A percentile compares a stretch with the other conserved stretches of the same genome.
Conservation (phyloP, 805 yeast genomes). For the Maudiozyma bulderi region DNA sequence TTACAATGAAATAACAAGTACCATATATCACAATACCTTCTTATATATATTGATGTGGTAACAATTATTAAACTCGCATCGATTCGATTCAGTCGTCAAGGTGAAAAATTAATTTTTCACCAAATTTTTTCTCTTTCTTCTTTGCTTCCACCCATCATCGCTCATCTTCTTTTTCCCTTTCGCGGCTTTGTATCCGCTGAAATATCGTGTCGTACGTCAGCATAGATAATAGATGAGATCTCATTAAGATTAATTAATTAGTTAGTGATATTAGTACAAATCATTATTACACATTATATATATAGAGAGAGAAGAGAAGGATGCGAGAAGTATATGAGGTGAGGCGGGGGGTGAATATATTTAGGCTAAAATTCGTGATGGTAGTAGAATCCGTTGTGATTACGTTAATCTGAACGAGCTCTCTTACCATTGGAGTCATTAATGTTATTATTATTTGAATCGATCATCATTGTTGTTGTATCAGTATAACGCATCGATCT, state of each 20-base stretch:
- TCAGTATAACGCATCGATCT: neutral
- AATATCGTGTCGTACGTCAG: neutral
- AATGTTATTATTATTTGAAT: neutral
- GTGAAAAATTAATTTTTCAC: neutral
- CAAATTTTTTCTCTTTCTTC: neutral
- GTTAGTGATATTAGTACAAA: neutral
- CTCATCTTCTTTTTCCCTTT: too few species aligned
- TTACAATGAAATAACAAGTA: too few species aligned
- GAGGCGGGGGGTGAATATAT: too few species aligned
- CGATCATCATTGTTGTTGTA: neutral
- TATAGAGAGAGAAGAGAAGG: too few species aligned
- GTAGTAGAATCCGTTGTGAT: neutral
- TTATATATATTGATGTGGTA: neutral
- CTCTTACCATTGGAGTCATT: slow-evolving; percentile 3
- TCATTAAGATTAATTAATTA: neutral
- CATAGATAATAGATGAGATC: neutral
- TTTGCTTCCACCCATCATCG: too few species aligned
- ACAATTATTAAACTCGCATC: neutral
- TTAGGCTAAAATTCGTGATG: too few species aligned
- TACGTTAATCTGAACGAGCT: slow-evolving; percentile 10
- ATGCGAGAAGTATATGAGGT: too few species aligned
- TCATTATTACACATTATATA: neutral
- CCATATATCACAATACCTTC: neutral
- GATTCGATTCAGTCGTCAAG: neutral
- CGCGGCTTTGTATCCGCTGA: neutral